Evolutionary conservation across 371 early-diverging fungal species (phyloP).

Genomic region (Mortierella sp.): DNA sequence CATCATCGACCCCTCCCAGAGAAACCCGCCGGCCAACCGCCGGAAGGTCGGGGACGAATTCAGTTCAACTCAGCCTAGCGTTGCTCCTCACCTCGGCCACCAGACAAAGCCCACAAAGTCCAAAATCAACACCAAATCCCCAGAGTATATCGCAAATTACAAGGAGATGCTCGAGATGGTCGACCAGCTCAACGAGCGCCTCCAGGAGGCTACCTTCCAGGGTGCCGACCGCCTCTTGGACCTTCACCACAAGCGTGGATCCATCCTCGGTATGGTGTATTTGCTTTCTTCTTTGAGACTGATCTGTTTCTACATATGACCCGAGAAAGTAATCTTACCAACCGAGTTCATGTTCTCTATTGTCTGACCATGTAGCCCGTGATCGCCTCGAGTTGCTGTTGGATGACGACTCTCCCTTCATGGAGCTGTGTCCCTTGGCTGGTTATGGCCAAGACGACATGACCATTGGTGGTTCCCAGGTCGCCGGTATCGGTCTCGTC

Average conservation of each 20-base stretch:
- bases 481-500: conserved; percentile 80
- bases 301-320: not conserved
- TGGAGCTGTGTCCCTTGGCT: conserved; percentile 79
- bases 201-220: conserved; percentile 71
- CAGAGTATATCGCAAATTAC: conserved; percentile 73
- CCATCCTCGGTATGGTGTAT: conserved; percentile 67
- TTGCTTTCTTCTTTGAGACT: not conserved
- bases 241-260: conserved; percentile 77
- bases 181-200: conserved; percentile 67
- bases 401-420: conserved; percentile 81
- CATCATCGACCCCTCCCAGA: conserved; percentile 46
- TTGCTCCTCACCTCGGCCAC: conserved; percentile 42
- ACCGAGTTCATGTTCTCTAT: not conserved
- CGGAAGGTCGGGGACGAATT: conserved; percentile 37
- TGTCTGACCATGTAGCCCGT: conserved; percentile 62
- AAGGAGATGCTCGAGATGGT: conserved; percentile 73
- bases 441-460: conserved; percentile 80
- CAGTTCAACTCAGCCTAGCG: conserved; percentile 27
- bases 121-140: conserved; percentile 50
- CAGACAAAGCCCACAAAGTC: conserved; percentile 52
- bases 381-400: conserved; percentile 76
- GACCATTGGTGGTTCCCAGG: conserved; percentile 80
- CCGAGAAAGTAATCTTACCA: not conserved
- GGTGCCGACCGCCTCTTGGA: conserved; percentile 70
- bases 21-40: conserved; percentile 37